A percentile compares a stretch with the other conserved stretches of the same genome.
Conservation (phyloP, 305 asterid species). For the Fraxinus dipetala region DNA sequence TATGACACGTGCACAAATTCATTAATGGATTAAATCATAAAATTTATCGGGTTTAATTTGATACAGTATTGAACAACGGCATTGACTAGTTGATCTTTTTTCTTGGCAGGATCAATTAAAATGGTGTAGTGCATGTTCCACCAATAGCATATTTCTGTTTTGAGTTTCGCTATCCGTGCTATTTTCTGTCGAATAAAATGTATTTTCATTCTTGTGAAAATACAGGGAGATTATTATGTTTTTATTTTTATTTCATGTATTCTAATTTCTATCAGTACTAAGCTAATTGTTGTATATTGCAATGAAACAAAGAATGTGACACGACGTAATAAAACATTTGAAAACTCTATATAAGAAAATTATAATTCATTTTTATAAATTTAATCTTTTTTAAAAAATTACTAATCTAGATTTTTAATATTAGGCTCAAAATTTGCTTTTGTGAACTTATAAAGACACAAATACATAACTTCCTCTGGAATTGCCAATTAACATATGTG, state of each 20-base stretch:
- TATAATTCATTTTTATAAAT: no score
- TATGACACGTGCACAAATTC: not conserved
- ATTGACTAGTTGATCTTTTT: not conserved
- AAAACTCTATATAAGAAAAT: not conserved
- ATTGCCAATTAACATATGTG: no score
- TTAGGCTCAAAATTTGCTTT: not conserved
- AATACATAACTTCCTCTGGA: not conserved
- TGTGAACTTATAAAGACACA: not conserved
- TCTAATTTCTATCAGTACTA: not conserved
- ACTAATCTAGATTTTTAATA: no score
- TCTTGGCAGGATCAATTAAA: constrained; percentile 26
- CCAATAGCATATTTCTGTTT: not conserved
- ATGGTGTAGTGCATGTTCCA: not conserved
- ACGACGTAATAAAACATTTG: not conserved
- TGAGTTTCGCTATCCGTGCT: not conserved
- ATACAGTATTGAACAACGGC: not conserved
- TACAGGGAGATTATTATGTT: not conserved
- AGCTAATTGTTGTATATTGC: not conserved
- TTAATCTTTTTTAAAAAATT: no score
- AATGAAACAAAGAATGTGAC: not conserved
- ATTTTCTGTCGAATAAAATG: constrained; percentile 19
- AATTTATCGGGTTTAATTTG: not conserved
- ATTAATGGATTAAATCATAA: not conserved
- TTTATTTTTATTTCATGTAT: not conserved
- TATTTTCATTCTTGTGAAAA: not conserved